Evolutionary conservation across 768 basidiomycete genomes (phyloP), one percentile per base, ranked within the genome.

Genomic region (Tulasnella calospora): DNA sequence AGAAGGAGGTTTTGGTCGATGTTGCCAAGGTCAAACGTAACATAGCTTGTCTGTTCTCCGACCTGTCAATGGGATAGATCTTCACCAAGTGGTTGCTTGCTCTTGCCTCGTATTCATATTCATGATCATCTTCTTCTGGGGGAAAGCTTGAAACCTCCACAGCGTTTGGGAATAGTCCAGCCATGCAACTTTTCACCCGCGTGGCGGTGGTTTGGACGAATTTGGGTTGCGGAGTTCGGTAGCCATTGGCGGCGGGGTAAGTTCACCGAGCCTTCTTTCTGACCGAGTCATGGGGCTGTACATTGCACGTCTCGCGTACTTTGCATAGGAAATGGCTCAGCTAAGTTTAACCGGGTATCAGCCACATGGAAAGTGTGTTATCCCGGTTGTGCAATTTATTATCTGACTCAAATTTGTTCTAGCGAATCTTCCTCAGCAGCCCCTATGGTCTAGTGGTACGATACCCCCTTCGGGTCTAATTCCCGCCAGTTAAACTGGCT

Each of bases 1-100:
- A 92, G 91, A 8, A 95, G 87, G 36, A 94, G 88, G 0, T 91
- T 90, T 3, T 92, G 92, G 81, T 94, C 92, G 44, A 92, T 87
- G 38, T 84, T 80, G 61, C 91, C 92, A 0, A 95, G 85, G 82
- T 94, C 94, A 27, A 95, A 86, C 0, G 92, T 93, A 17, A 93
- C 89, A 81, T 93, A 94, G 10, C 85, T 57, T 19, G 75, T 55
- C 79, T 80, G 23, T 5, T 15, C 35, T 21, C 23, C 40, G n/a
- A 6, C 30, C 72, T 10, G 77, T 41, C n/a, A 44, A 27, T 36
- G 36, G 4, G 36, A 35, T 10, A 21, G 4, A 2, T 23, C 38
- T 17, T 35, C 19, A 33, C 27, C 27, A 12, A 38, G 74, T 38
- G 47, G n/a, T 13, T 7, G 46, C 70, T 21, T 36, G 27, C n/a